phyloP scores from a whole-genome alignment of 2,329 filamentous ascomycete species.

The Colletotrichum spinosum region DNA sequence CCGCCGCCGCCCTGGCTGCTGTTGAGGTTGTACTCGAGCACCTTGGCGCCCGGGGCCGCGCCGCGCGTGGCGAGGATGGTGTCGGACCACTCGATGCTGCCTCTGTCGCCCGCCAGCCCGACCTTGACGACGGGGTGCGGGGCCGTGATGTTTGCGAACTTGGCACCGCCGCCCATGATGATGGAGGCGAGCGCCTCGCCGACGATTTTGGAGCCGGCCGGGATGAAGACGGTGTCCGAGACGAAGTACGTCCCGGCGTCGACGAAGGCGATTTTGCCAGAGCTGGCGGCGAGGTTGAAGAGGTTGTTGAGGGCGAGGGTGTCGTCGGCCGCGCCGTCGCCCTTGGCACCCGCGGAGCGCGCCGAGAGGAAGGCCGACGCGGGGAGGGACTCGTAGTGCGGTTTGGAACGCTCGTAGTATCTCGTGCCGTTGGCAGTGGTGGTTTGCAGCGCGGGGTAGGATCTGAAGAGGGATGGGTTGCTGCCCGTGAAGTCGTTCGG shows the following conservation, averaged over 20 bases:
- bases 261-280: constrained; percentile 66
- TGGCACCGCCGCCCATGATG: constrained; percentile 66
- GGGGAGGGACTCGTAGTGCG: constrained; percentile 74
- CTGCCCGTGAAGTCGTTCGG: constrained; percentile 61
- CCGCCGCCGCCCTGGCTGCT: constrained; percentile 47
- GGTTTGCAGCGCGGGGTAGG: constrained; percentile 64
- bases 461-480: constrained; percentile 56
- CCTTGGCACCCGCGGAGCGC: constrained; percentile 74
- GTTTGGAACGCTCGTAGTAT: constrained; percentile 81
- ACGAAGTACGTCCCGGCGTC: constrained; percentile 73
- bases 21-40: constrained; percentile 80
- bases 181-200: constrained; percentile 68
- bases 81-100: constrained; percentile 77
- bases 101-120: constrained; percentile 71
- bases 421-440: constrained; percentile 49
- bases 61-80: constrained; percentile 78
- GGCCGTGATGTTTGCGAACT: constrained; percentile 66
- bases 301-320: constrained; percentile 76
- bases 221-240: constrained; percentile 63
- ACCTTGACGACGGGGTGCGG: constrained; percentile 76
- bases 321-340: constrained; percentile 81
- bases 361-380: constrained; percentile 74
- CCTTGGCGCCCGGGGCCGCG: constrained; percentile 72
- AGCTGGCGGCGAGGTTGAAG: constrained; percentile 64
- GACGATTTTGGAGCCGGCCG: constrained; percentile 64